Base-by-base conservation (phyloP, 2,329 filamentous ascomycete genomes). In the Cryphonectria parasitica region DNA sequence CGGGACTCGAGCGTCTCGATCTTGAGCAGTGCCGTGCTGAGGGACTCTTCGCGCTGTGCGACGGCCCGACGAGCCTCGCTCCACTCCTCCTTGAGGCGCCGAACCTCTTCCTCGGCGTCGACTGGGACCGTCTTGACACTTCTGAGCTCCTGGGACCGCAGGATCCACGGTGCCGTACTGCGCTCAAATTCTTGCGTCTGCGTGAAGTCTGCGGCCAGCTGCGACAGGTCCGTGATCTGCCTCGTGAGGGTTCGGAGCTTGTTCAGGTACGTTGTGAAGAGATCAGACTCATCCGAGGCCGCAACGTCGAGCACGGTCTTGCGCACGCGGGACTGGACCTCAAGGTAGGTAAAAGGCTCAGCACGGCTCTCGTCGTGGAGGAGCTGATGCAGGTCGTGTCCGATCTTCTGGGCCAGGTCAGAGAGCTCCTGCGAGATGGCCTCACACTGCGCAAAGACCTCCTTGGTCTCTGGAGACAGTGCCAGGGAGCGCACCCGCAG, bases 1-100 rank as follows among this genome's bases (percentile, higher is more conserved):
- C 93, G 88, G 10, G 93, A 92, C 79, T 97, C 93, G 52, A 98
- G 89, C 56, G 96, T 93, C 80, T 98, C 95, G 75, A 98, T 97
- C 80, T 96, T 95, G 75, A 98, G 91, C n/a, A 91, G 88, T 34
- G 93, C 88, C 71, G 97, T 95, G 79, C 97, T 94, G 67, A 97
- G 88, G 49, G 91, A 90, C 78, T 95, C 92, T 74, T 97, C 93
- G 73, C 91, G 90, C 73, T 91, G 87, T 1, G 91, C 89, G 70
- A 94, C 86, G 3, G 88, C 86, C 68, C 91, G 90, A 3, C 92
- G 91, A 28, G 92, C 90, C 77, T 95, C 93, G 74, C 91, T 89
- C 74, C 96, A 88, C 74, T 95, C 91, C 67, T 95, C 92, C 76
- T 91, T 93, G 70, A 97, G 84, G 28, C 91, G 89, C 8, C 91